Evolutionary conservation across 2,329 filamentous ascomycete genomes (phyloP), one percentile per base, ranked within the genome.

Genomic region (Aspergillus tanneri): DNA sequence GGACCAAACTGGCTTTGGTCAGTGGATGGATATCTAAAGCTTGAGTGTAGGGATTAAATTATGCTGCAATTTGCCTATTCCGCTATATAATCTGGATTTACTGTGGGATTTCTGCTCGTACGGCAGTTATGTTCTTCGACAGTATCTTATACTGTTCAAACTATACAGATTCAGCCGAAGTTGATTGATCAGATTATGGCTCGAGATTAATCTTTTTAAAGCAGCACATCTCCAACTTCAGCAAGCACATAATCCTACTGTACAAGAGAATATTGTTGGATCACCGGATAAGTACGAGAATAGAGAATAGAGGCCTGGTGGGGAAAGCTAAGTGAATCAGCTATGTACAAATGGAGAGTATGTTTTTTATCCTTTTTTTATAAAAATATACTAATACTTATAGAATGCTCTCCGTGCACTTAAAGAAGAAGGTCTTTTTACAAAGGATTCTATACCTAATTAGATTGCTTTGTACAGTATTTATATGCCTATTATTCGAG

Each of bases 81-180:
- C 39, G 47, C 30, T 60, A 58, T 44, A 53, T 62, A 14, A 51
- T 56, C 3, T 61, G 53, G 60, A 44, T 56, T 5, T 56, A 56
- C 44, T 28, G 51, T 47, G 49, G 56, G 0, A 52, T 60, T 1
- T 46, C 46, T 19, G 43, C 47, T 18, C 40, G 47, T 37, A 54
- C 45, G 9, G 48, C 49, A 3, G 40, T 59, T 6, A 53, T n/a
- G 52, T 62, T 9, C 41, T 57, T n/a, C 47, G 44, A 12, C 44
- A 60, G 12, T 59, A 53, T 24, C 27, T 56, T 44, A 51, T 12
- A 37, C 42, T n/a, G 28, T 50, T 16, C 36, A 45, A 18, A 32
- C 41, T 28, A 39, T 34, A 24, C 16, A 46, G 4, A 38, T 42
- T n/a, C 43, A 53, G 25, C 49, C 56, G 23, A 30, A 27, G 10